These are phyloP conservation scores for Chiua virens DNA, from an alignment of 768 basidiomycete genomes.

Conservation along the genomic window DNA sequence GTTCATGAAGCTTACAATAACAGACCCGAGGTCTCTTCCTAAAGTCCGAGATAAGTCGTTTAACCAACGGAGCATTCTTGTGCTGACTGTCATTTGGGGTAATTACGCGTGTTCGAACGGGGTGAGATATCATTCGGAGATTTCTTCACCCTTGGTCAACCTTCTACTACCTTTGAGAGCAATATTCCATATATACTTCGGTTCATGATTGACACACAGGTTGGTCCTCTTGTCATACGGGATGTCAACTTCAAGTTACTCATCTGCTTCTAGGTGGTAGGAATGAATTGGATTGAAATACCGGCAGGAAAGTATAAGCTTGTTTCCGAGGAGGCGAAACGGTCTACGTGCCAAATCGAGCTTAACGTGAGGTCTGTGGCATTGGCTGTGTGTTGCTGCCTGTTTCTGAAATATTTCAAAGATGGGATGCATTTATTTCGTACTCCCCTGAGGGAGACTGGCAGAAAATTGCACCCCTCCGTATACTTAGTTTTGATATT, in stretches of 20 bases:
- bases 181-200: constrained; percentile 89
- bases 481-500: constrained; percentile 97
- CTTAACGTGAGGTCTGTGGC: constrained; percentile 63
- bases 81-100: constrained; percentile 18
- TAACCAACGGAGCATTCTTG: not conserved
- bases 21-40: constrained; percentile 73
- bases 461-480: constrained; percentile 88
- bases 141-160: constrained; percentile 47
- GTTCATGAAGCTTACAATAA: constrained; percentile 83
- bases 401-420: constrained; percentile 30
- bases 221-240: constrained; percentile 25
- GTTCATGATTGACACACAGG: constrained; percentile 98
- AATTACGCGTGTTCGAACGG: constrained; percentile 66
- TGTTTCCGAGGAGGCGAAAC: constrained; percentile 52
- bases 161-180: constrained; percentile 82
- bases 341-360: constrained; percentile 89
- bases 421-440: constrained; percentile 85
- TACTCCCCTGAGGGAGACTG: constrained; percentile 90
- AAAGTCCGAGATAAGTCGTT: constrained; percentile 86
- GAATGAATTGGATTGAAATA: constrained; percentile 99
- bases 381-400: not conserved
- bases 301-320: constrained; percentile 79
- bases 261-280: constrained; percentile 64
- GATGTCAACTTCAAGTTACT: not conserved
- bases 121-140: constrained; percentile 69